Evolutionary conservation across 768 basidiomycete species (phyloP).

Genomic region (Phallus indusiatus): DNA sequence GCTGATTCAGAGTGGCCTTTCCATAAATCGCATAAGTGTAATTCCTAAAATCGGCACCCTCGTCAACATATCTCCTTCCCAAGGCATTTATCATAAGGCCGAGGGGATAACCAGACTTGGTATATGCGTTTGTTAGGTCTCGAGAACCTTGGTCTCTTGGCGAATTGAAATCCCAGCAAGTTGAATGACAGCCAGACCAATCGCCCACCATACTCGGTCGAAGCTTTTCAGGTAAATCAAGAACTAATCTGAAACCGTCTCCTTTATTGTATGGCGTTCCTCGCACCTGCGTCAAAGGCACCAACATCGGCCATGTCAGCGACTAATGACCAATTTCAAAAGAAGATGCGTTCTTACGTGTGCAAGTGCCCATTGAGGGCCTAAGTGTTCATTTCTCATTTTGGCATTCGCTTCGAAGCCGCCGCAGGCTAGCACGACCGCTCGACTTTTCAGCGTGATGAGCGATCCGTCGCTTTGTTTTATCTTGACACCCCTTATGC

Average conservation of each 20-base stretch:
- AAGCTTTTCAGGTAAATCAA: slow-evolving; percentile 23
- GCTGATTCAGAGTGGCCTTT: slow-evolving; percentile 46
- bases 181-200: slow-evolving; percentile 63
- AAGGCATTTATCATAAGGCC: slow-evolving; percentile 57
- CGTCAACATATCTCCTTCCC: slow-evolving; percentile 59
- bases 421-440: slow-evolving; percentile 55
- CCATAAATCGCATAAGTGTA: slow-evolving; percentile 68
- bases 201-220: slow-evolving; percentile 55
- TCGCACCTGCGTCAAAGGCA: slow-evolving; percentile 36
- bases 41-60: slow-evolving; percentile 63
- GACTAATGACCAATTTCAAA: neutral
- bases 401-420: slow-evolving; percentile 53
- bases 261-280: slow-evolving; percentile 68
- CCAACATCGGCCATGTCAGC: neutral
- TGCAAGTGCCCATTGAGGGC: slow-evolving; percentile 48
- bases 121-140: slow-evolving; percentile 56
- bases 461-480: slow-evolving; percentile 22
- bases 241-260: slow-evolving; percentile 46
- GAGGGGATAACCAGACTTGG: slow-evolving; percentile 65
- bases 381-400: slow-evolving; percentile 45
- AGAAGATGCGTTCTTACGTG: slow-evolving; percentile 29
- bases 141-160: slow-evolving; percentile 41
- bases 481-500: slow-evolving; percentile 38
- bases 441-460: slow-evolving; percentile 27
- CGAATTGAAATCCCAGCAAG: slow-evolving; percentile 62